Percentiles rank a stretch among this genome's conserved stretches.
These are phyloP conservation scores for Candida koratica DNA, from an alignment of 805 yeast species.

Conservation along the genomic window DNA sequence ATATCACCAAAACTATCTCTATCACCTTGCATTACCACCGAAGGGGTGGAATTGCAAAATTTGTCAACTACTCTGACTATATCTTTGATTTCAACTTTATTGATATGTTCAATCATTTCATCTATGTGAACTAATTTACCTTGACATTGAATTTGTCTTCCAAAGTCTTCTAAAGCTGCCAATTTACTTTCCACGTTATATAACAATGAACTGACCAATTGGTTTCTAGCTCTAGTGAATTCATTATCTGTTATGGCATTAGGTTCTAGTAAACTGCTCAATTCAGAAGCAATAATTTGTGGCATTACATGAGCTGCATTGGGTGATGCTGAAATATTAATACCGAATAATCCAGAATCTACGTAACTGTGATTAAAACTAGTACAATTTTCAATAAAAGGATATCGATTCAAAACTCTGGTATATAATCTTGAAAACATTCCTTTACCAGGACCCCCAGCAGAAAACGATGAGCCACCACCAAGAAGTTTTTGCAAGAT, in stretches of 20 bases:
- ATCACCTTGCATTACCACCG: conserved; percentile 85
- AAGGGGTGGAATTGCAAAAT: conserved; percentile 76
- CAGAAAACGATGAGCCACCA: conserved; percentile 96
- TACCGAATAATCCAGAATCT: conserved; percentile 89
- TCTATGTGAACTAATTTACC: conserved; percentile 67
- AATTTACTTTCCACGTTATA: conserved; percentile 92
- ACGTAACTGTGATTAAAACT: conserved; percentile 87
- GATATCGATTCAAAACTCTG: conserved; percentile 84
- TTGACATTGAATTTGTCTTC: conserved; percentile 87
- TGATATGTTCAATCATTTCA: conserved; percentile 81
- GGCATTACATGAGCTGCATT: conserved; percentile 81
- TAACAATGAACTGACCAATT: conserved; percentile 76
- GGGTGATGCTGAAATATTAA: conserved; percentile 79
- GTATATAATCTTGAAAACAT: conserved; percentile 95
- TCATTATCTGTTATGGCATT: conserved; percentile 62
- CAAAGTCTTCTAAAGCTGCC: conserved; percentile 93
- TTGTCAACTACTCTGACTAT: conserved; percentile 69
- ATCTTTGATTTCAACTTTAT: conserved; percentile 61
- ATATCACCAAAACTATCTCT: conserved; percentile 85
- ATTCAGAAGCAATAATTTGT: conserved; percentile 60
- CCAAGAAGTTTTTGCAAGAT: conserved; percentile 86
- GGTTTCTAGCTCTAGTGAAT: conserved; percentile 87
- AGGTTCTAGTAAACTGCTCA: conserved; percentile 34
- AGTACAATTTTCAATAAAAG: conserved; percentile 83
- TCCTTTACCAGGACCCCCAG: conserved; percentile 99